phyloP scores from a whole-genome alignment of 805 yeast species.

The Saturnispora kantuleensis region DNA sequence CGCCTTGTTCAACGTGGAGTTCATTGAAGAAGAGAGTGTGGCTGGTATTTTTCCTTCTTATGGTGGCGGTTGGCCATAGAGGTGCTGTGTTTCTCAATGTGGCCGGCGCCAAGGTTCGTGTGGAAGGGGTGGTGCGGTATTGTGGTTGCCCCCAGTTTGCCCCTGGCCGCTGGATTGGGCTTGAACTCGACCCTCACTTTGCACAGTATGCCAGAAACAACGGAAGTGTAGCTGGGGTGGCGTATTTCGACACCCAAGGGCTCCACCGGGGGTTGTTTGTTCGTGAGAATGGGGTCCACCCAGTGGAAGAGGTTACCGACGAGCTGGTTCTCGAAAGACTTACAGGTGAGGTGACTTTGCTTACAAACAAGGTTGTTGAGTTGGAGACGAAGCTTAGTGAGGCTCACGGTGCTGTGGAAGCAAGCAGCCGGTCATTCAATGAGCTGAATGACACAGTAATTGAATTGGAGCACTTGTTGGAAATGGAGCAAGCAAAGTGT shows the following conservation, averaged over 20 bases:
- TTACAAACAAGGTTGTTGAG: too few species aligned
- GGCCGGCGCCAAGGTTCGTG: neutral
- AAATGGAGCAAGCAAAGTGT: neutral
- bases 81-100: neutral
- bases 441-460: constrained; percentile 26
- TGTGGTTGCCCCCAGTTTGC: constrained; percentile 50
- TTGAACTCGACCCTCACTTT: constrained; percentile 29
- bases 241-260: constrained; percentile 30
- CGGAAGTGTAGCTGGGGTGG: constrained; percentile 35
- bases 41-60: neutral
- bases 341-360: too few species aligned
- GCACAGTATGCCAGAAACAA: constrained; percentile 36
- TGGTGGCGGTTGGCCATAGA: neutral
- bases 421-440: too few species aligned
- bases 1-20: constrained; percentile 14
- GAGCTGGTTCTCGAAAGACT: too few species aligned
- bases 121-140: constrained; percentile 38
- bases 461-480: constrained; percentile 13
- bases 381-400: constrained; percentile 18
- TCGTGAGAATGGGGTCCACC: constrained; percentile 17
- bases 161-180: constrained; percentile 47
- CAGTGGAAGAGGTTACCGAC: neutral
- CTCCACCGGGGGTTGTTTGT: constrained; percentile 41
- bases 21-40: neutral
- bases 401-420: constrained; percentile 30